phyloP scores from a whole-genome alignment of 371 early-diverging fungal species.

The Umbelopsis sp. region DNA sequence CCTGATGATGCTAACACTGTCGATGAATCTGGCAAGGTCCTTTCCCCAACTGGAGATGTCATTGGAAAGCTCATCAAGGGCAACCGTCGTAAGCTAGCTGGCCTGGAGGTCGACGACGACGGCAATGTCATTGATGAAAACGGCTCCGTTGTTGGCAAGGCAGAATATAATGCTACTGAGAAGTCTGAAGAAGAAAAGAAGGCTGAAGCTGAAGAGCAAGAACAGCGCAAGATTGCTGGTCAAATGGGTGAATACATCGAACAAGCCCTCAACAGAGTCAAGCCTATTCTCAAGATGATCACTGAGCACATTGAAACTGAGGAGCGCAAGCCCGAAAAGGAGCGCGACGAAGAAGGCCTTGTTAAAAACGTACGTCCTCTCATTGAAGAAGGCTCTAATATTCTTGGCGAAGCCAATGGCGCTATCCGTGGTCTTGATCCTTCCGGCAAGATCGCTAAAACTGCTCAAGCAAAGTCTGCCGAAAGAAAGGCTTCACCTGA shows the following conservation, averaged over 20 bases:
- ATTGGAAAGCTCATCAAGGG: constrained; percentile 29
- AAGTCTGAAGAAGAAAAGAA: constrained; percentile 27
- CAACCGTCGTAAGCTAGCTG: constrained; percentile 25
- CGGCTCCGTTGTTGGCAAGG: constrained; percentile 33
- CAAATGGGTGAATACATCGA: constrained; percentile 29
- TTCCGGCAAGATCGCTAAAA: constrained; percentile 32
- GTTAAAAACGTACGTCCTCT: constrained; percentile 33
- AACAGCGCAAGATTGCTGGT: constrained; percentile 31
- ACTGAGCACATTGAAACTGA: constrained; percentile 32
- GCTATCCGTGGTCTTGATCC: constrained; percentile 38
- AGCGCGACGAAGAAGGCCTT: constrained; percentile 36
- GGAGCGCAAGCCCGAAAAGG: constrained; percentile 33
- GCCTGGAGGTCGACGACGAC: constrained; percentile 28
- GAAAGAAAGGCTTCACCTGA: constrained; percentile 33
- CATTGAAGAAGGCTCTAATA: constrained; percentile 36
- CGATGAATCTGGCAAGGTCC: constrained; percentile 30
- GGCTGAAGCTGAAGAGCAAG: constrained; percentile 25
- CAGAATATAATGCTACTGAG: constrained; percentile 23
- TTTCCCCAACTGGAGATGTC: constrained; percentile 27
- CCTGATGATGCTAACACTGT: constrained; percentile 32
- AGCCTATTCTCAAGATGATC: constrained; percentile 32
- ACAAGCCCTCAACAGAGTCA: constrained; percentile 32
- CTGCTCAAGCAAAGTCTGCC: constrained; percentile 29
- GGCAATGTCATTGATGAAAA: constrained; percentile 31
- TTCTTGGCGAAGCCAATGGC: constrained; percentile 33